phyloP scores from a whole-genome alignment of 2,329 filamentous ascomycete genomes.

The Periconia digitata region DNA sequence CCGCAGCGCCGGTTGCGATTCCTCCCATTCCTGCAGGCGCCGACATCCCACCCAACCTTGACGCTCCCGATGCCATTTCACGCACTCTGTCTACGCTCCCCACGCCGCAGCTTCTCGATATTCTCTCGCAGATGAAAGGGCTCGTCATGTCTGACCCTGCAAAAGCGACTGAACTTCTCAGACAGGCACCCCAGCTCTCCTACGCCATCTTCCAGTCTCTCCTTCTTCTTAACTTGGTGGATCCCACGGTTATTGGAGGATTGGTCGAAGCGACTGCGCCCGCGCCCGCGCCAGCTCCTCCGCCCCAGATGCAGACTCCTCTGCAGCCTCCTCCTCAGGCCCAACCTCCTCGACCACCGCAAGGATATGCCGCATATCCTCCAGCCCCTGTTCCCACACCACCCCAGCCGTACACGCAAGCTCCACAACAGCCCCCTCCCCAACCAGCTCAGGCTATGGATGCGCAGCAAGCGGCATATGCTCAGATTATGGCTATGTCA shows the following conservation, averaged over 20 bases:
- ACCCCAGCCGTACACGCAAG: slow-evolving; percentile 39
- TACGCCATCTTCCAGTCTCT: slow-evolving; percentile 96
- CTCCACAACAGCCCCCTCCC: slow-evolving; percentile 50
- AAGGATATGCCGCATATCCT: slow-evolving; percentile 38
- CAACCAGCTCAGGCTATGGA: slow-evolving; percentile 9
- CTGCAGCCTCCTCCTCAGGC: slow-evolving; percentile 27
- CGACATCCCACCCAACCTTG: slow-evolving; percentile 80
- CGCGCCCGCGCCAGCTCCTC: slow-evolving; percentile 32
- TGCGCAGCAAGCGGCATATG: slow-evolving; percentile 56
- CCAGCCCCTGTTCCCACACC: slow-evolving; percentile 56
- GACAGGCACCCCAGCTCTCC: slow-evolving; percentile 86
- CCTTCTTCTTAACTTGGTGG: slow-evolving; percentile 88
- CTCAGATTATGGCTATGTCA: slow-evolving; percentile 73
- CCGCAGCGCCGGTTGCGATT: slow-evolving; percentile 56
- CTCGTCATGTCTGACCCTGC: slow-evolving; percentile 79
- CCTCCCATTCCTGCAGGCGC: slow-evolving; percentile 83
- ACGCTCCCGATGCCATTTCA: slow-evolving; percentile 87
- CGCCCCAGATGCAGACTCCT: slow-evolving; percentile 41
- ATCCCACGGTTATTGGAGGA: slow-evolving; percentile 76
- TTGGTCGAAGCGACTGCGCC: slow-evolving; percentile 65
- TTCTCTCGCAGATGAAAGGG: slow-evolving; percentile 91
- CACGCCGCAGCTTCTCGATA: slow-evolving; percentile 85
- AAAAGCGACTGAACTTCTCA: slow-evolving; percentile 81
- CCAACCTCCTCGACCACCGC: slow-evolving; percentile 30
- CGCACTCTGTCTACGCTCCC: slow-evolving; percentile 85